Evolutionary conservation across 2,329 filamentous ascomycete genomes (phyloP), one percentile per base, ranked within the genome.

Genomic region (Pseudogymnoascus sp.): DNA sequence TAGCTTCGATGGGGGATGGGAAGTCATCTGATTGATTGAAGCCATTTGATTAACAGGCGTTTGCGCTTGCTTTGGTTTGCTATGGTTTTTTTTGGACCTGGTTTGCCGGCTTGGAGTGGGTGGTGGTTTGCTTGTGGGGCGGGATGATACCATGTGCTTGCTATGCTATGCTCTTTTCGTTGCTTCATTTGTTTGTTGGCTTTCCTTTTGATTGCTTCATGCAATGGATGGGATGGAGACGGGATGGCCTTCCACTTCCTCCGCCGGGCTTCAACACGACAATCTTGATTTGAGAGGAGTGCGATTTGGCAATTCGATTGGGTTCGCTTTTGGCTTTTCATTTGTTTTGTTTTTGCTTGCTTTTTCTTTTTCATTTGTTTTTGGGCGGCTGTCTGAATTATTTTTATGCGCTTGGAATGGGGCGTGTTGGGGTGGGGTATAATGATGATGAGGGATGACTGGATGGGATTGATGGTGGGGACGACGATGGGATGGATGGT

Each of bases 351-450:
- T 44, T 44, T 4, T 21, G 21, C 21, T 44, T 44, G 7, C 16
- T 18, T 42, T 1, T 12, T 14, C 6, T 40, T 40, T 40, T 40
- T 40, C n/a, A 8, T 16, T 40, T 40, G 37, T 40, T 11, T 16
- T 50, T 50, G 44, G 44, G 44, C 44, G 44, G 44, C 44, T 50
- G 44, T 50, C 44, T 50, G 23, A 50, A 50, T n/a, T 28, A 25
- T 50, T 50, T n/a, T 28, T 28, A 25, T 50, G 21, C 14, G 14
- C 12, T 7, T 7, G 23, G 44, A 11, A 25, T 50, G 23, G 14
- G 21, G 21, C 21, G 5, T 50, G 21, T 21, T 44, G 38, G 44
- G 42, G 44, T 4, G 4, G 44, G 23, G 21, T 8, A 42, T 50
- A 50, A 50, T 50, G 44, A 42, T 42, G 38, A 50, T 50, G 44